phyloP scores from a whole-genome alignment of 2,329 filamentous ascomycete species.

The Fusarium humuli region DNA sequence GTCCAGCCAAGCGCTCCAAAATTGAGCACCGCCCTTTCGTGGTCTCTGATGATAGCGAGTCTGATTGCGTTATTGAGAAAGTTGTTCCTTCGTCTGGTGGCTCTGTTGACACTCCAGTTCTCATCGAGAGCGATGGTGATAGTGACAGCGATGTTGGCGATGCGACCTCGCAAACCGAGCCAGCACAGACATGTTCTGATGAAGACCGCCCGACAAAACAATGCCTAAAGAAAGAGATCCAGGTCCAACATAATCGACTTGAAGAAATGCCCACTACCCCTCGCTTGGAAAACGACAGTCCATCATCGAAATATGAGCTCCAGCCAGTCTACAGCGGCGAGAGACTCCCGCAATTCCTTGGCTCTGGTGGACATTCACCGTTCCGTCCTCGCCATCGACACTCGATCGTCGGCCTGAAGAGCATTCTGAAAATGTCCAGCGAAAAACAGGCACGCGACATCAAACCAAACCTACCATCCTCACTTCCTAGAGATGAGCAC shows the following conservation, averaged over 20 bases:
- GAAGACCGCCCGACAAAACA: not conserved
- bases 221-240: slow-evolving; percentile 13
- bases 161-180: slow-evolving; percentile 1
- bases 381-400: slow-evolving; percentile 40
- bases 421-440: slow-evolving; percentile 36
- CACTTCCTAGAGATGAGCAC: slow-evolving; percentile 9
- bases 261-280: not conserved
- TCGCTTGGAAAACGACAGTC: not conserved
- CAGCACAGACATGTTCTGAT: not conserved
- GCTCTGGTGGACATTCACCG: slow-evolving; percentile 5
- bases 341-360: slow-evolving; percentile 1
- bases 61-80: slow-evolving; percentile 39
- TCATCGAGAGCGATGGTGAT: not conserved
- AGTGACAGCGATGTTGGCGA: slow-evolving; percentile 7
- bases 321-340: slow-evolving; percentile 38
- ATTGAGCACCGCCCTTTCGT: not conserved
- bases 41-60: slow-evolving; percentile 7
- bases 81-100: slow-evolving; percentile 14
- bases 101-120: not conserved
- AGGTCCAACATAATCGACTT: not conserved
- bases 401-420: slow-evolving; percentile 31
- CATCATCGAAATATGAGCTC: slow-evolving; percentile 19
- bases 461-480: not conserved
- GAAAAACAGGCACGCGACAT: not conserved
- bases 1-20: slow-evolving; percentile 18